Evolutionary conservation across 306 rosid genomes (phyloP), one percentile per base, ranked within the genome.

Genomic region (Sophora flavescens): DNA sequence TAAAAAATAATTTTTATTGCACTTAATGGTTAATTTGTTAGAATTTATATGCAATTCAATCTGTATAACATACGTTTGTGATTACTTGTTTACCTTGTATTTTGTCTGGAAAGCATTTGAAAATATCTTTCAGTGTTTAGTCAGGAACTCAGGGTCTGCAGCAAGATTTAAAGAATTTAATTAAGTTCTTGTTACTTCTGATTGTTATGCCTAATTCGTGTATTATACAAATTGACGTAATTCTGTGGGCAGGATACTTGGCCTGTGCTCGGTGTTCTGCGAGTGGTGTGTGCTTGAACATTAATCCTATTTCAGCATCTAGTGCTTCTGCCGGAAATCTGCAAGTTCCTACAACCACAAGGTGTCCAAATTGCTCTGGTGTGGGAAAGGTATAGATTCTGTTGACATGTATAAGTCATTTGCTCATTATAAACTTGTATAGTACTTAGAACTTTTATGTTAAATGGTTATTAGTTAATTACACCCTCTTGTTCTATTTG

Each of bases 231-330:
- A 68, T 66, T 48, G 77, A 16, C 64, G 61, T 68, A 56, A 71
- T 68, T 47, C 12, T 66, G 7, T 80, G 84, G 53, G 54, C 70
- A 95, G 99, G 99, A 42, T 95, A 95, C 89, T 84, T 95, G 84
- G 90, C 99, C 41, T 92, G 99, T 68, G 97, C 97, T 68, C 85
- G 97, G 70, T 92, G 99, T 82, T 90, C 97, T 4, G 84, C 96
- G 0, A 88, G 97, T 69, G 97, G 99, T 14, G 88, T 86, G 6
- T 90, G 97, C 81, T 77, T 95, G 88, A 85, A 84, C 64, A 70
- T 81, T 51, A 81, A 90, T 75, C 89, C 87, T 44, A 75, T 92
- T 71, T 92, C 96, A 12, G 83, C 75, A 67, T 84, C 90, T 11
- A 83, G 63, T 61, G 69, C 82, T 69, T 83, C 87, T 56, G 78